A percentile compares a stretch with the other conserved stretches of the same genome.
These are phyloP conservation scores for Novymonas esmeraldas DNA, from an alignment of 208 protist genomes.

Conservation along the genomic window DNA sequence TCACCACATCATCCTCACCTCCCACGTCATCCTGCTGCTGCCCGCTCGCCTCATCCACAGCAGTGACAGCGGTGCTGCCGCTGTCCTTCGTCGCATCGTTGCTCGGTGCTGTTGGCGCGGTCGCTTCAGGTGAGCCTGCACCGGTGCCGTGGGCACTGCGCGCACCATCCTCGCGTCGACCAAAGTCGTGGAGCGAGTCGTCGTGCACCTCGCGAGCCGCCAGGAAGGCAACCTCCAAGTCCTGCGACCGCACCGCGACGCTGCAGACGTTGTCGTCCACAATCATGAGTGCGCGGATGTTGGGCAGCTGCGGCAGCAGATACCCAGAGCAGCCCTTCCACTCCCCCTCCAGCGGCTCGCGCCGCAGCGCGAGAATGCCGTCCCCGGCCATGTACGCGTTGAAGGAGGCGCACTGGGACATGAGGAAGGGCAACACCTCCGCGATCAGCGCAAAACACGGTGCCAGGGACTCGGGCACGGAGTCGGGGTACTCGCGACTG, in stretches of 20 bases:
- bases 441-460: conserved; percentile 64
- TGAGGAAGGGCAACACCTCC: conserved; percentile 87
- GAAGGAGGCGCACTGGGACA: conserved; percentile 83
- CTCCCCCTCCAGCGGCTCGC: conserved; percentile 50
- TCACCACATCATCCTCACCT: not conserved
- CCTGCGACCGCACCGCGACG: conserved; percentile 64
- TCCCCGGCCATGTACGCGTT: conserved; percentile 79
- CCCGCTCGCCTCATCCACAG: not conserved
- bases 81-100: not conserved
- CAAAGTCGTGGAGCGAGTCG: conserved; percentile 42
- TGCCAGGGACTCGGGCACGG: conserved; percentile 74
- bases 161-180: conserved; percentile 15
- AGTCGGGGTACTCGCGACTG: conserved; percentile 54
- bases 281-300: conserved; percentile 85
- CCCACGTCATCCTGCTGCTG: not conserved
- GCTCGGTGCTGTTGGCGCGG: too few relatives aligned
- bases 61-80: not conserved
- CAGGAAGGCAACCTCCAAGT: conserved; percentile 82
- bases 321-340: conserved; percentile 86
- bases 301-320: conserved; percentile 69
- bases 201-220: conserved; percentile 77
- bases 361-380: conserved; percentile 54
- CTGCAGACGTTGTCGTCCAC: conserved; percentile 78
- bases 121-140: not conserved
- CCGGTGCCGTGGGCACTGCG: not conserved